Evolutionary conservation across 139 green algal species (phyloP).

Genomic region (Picochlorum costavermella): DNA sequence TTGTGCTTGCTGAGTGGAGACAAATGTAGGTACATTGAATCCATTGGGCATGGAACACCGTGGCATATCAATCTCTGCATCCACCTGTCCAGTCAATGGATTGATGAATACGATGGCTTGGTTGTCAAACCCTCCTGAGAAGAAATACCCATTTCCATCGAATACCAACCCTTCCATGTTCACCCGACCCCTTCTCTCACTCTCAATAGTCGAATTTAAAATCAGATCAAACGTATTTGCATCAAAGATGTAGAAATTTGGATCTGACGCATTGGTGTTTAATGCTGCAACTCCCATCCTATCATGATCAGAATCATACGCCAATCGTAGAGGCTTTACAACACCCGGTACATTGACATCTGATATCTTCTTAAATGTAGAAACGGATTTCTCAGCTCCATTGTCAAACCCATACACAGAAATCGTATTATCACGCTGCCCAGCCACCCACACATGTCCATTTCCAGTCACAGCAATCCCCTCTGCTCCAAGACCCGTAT

Average conservation of each 20-base stretch:
- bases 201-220: background rate
- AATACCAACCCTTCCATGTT: slow-evolving; percentile 1
- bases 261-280: background rate
- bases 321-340: background rate
- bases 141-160: background rate
- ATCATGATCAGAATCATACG: background rate
- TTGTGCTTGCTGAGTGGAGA: background rate
- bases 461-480: background rate
- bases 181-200: background rate
- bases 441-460: slow-evolving; percentile 1
- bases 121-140: background rate
- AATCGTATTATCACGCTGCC: background rate
- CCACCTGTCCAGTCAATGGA: background rate
- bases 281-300: background rate
- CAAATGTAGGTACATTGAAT: background rate
- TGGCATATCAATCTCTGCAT: background rate
- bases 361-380: background rate
- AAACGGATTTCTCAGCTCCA: background rate
- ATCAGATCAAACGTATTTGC: background rate
- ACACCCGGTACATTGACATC: background rate
- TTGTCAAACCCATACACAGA: background rate
- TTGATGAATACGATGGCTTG: background rate
- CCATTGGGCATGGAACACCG: background rate
- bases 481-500: background rate
- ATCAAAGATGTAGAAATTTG: background rate